phyloP scores from a whole-genome alignment of 768 basidiomycete genomes.

The Naganishia randhawae region DNA sequence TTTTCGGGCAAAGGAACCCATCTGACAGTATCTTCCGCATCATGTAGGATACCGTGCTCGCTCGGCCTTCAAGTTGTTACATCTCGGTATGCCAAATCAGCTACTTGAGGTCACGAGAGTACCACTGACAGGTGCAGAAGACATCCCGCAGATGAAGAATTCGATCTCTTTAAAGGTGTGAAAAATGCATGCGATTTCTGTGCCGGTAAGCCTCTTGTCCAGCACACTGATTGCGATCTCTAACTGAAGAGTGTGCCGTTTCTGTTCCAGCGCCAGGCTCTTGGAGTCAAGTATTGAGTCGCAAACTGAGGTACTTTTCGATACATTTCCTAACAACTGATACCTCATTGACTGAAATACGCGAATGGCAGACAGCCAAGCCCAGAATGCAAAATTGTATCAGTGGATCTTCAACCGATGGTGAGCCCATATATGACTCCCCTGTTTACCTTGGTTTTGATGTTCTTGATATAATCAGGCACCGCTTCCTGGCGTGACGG shows the following conservation, averaged over 20 bases:
- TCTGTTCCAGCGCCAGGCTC: slow-evolving; percentile 32
- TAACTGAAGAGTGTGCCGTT: neutral
- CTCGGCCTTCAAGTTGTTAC: slow-evolving; percentile 48
- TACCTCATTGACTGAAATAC: neutral
- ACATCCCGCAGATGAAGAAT: slow-evolving; percentile 38
- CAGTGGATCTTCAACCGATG: slow-evolving; percentile 51
- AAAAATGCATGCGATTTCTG: slow-evolving; percentile 49
- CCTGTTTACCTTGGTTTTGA: neutral
- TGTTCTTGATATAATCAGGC: slow-evolving; percentile 39
- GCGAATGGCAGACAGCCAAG: neutral
- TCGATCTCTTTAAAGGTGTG: slow-evolving; percentile 46
- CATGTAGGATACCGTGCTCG: slow-evolving; percentile 44
- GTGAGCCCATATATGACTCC: slow-evolving; percentile 22
- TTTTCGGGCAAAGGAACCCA: neutral
- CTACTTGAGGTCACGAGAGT: neutral
- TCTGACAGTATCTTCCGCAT: neutral
- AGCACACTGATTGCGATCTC: neutral
- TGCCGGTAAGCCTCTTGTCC: slow-evolving; percentile 29
- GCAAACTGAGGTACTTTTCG: slow-evolving; percentile 31
- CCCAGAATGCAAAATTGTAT: slow-evolving; percentile 40
- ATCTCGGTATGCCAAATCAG: slow-evolving; percentile 34
- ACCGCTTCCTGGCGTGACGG: slow-evolving; percentile 52
- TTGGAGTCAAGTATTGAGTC: slow-evolving; percentile 34
- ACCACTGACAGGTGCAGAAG: neutral
- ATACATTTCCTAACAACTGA: neutral